Conservation (phyloP, 2,329 filamentous ascomycete species). For the Thielaviopsis musarum region DNA sequence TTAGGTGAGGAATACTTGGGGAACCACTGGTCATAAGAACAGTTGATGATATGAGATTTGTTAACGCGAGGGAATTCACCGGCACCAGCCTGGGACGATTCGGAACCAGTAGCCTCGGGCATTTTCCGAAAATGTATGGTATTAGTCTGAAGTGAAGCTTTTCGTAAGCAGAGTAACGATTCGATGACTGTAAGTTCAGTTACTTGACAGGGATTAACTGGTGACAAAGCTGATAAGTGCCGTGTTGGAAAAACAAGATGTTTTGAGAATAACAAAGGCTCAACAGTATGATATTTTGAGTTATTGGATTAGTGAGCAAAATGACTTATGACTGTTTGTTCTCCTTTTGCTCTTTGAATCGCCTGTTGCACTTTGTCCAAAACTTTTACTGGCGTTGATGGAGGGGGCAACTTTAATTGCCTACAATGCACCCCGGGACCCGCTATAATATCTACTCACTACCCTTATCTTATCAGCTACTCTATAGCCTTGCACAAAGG, state of each 20-base stretch:
- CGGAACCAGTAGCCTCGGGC: constrained; percentile 3
- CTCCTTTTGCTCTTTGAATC: neutral
- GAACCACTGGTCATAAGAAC: constrained; percentile 88
- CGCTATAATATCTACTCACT: neutral
- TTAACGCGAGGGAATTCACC: constrained; percentile 64
- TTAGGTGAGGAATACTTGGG: constrained; percentile 34
- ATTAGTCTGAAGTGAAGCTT: neutral
- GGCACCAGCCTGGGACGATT: constrained; percentile 19
- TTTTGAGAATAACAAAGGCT: neutral
- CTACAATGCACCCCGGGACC: neutral
- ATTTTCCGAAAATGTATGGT: neutral
- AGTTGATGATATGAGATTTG: constrained; percentile 78
- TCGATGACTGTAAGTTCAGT: neutral
- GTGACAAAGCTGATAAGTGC: neutral
- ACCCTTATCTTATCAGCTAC: constrained; percentile 9
- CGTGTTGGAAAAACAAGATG: neutral
- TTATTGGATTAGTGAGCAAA: too few relatives aligned
- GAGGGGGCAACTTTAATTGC: neutral
- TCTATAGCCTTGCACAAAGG: constrained; percentile 3
- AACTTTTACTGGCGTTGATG: neutral
- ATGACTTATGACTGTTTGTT: neutral
- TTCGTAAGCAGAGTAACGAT: too few relatives aligned
- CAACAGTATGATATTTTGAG: too few relatives aligned
- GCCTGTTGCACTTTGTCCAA: neutral
- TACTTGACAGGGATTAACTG: neutral